Conservation (phyloP, 2,329 filamentous ascomycete species). For the Colletotrichum sansevieriae region DNA sequence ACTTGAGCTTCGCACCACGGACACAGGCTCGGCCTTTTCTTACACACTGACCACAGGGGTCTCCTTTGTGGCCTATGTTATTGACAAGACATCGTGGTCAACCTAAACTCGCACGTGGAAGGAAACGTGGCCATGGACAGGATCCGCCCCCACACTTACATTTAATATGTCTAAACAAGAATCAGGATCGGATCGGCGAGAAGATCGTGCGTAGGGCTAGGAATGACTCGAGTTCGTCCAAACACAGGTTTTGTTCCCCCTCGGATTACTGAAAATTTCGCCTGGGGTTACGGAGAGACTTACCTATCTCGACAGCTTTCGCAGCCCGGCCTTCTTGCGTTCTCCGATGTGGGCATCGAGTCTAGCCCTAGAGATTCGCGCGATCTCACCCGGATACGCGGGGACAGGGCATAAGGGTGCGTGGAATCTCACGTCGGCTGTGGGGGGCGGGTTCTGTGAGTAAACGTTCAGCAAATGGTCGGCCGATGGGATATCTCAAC, state of each 20-base stretch:
- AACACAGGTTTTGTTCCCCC: not conserved
- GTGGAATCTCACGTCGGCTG: not conserved
- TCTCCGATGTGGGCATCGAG: conserved; percentile 16
- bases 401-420: not conserved
- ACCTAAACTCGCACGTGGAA: not conserved
- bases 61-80: conserved; percentile 24
- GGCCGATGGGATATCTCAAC: no score
- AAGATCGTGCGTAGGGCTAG: not conserved
- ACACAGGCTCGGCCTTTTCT: conserved; percentile 5
- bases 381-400: not conserved
- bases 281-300: not conserved
- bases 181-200: not conserved
- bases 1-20: conserved; percentile 21
- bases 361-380: not conserved
- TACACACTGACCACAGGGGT: conserved; percentile 25
- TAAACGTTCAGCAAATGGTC: no score
- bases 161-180: conserved; percentile 24
- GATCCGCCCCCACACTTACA: conserved; percentile 13
- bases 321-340: conserved; percentile 24
- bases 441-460: no score
- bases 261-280: no score
- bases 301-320: conserved; percentile 30
- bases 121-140: not conserved
- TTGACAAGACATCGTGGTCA: not conserved
- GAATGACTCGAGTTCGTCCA: not conserved